Conservation (phyloP, 768 basidiomycete genomes). For the Candolleomyces efflorescens region DNA sequence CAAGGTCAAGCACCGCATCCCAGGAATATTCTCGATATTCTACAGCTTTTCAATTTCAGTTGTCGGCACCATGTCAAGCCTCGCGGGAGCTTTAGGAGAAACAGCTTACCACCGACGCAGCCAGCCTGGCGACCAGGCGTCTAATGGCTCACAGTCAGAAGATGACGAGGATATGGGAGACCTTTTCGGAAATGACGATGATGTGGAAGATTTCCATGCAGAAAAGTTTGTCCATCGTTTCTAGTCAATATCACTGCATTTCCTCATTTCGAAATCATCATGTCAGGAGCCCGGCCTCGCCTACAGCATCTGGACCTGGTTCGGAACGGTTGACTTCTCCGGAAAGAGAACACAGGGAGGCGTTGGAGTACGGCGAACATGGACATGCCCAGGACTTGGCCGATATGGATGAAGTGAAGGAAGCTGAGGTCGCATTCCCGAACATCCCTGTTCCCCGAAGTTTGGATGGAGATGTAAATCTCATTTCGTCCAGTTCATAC, state of each 20-base stretch:
- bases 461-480: slow-evolving; percentile 75
- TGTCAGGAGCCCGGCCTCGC: slow-evolving; percentile 33
- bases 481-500: background rate
- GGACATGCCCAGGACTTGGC: slow-evolving; percentile 48
- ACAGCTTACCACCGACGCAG: slow-evolving; percentile 8
- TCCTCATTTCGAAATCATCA: slow-evolving; percentile 8
- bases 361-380: slow-evolving; percentile 80
- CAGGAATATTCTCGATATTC: background rate
- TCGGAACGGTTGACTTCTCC: slow-evolving; percentile 64
- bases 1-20: slow-evolving; percentile 7
- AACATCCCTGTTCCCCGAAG: slow-evolving; percentile 80
- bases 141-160: slow-evolving; percentile 15
- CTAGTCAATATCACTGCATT: slow-evolving; percentile 5
- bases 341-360: slow-evolving; percentile 59
- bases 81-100: slow-evolving; percentile 53
- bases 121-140: slow-evolving; percentile 12
- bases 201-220: slow-evolving; percentile 42
- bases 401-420: slow-evolving; percentile 46
- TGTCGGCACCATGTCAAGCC: slow-evolving; percentile 41
- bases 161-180: slow-evolving; percentile 66
- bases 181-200: slow-evolving; percentile 74
- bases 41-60: no score
- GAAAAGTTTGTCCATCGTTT: slow-evolving; percentile 39
- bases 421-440: slow-evolving; percentile 77
- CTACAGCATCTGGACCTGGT: slow-evolving; percentile 48